phyloP scores from a whole-genome alignment of 1,284 basidiomycete species.

The Malassezia obtusa region DNA sequence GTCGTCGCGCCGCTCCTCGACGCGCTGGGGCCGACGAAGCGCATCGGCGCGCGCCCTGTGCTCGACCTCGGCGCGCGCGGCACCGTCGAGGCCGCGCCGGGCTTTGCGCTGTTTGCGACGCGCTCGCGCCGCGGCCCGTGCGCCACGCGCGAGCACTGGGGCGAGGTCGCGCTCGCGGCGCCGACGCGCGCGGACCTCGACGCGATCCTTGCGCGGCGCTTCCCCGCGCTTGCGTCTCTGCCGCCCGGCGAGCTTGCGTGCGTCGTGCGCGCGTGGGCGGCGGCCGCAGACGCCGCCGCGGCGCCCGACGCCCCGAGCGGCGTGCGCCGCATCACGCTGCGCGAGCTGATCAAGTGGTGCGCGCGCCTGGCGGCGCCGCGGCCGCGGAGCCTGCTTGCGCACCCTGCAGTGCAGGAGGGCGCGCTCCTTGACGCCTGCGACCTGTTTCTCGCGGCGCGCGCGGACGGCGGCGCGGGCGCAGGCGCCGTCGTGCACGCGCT shows the following conservation, averaged over 20 bases:
- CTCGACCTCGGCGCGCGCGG: conserved; percentile 51
- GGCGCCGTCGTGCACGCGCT: conserved; percentile 22
- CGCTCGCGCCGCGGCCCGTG: conserved; percentile 23
- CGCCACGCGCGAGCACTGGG: conserved; percentile 62
- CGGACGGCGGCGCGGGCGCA: not conserved
- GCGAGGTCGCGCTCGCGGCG: conserved; percentile 25
- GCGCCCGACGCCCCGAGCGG: not conserved
- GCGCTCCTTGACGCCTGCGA: conserved; percentile 82
- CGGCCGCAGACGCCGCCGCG: not conserved
- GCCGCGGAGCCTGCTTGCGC: conserved; percentile 50
- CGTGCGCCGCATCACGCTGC: conserved; percentile 54
- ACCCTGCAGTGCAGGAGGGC: conserved; percentile 73
- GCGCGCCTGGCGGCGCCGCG: conserved; percentile 55
- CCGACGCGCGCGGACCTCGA: conserved; percentile 28
- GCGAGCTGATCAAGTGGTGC: conserved; percentile 83
- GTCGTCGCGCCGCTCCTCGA: conserved; percentile 57
- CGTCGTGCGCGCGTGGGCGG: conserved; percentile 33
- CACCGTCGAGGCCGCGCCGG: conserved; percentile 46
- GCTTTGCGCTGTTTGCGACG: conserved; percentile 50
- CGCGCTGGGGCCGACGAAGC: conserved; percentile 60
- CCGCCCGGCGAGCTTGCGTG: conserved; percentile 20
- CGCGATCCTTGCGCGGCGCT: conserved; percentile 27
- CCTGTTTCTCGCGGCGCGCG: conserved; percentile 70
- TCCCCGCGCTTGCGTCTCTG: conserved; percentile 18
- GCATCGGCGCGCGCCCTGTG: conserved; percentile 63